A percentile compares a stretch with the other conserved stretches of the same genome.
Conservation (phyloP, 805 yeast genomes). For the Pichia kluyveri region DNA sequence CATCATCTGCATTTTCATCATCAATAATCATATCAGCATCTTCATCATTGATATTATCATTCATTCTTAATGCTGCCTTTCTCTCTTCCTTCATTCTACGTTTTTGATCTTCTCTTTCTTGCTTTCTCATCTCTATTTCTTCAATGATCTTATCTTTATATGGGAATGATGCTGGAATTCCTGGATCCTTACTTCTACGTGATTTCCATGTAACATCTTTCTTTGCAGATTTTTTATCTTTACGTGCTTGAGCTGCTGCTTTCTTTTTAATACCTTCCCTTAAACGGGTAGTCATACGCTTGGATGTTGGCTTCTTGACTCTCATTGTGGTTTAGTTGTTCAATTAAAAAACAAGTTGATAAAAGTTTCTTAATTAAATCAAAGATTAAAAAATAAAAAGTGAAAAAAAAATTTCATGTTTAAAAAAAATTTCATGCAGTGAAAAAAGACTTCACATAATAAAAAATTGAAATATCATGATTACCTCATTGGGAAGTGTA, state of each 20-base stretch:
- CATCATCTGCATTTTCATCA: conserved; percentile 29
- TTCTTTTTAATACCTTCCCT: conserved; percentile 95
- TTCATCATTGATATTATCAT: conserved; percentile 18
- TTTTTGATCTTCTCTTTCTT: conserved; percentile 46
- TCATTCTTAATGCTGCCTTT: conserved; percentile 23
- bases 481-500: no score
- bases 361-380: no score
- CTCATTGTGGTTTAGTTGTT: conserved; percentile 17
- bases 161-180: conserved; percentile 92
- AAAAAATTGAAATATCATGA: no score
- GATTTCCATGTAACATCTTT: conserved; percentile 94
- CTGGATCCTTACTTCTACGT: conserved; percentile 75
- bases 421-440: no score
- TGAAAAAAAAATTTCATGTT: no score
- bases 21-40: conserved; percentile 20
- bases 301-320: conserved; percentile 57
- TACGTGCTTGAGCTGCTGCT: conserved; percentile 84
- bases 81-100: conserved; percentile 40
- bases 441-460: no score
- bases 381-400: no score
- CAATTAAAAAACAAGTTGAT: no score
- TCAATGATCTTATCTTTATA: conserved; percentile 76
- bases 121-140: conserved; percentile 59
- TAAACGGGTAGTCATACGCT: conserved; percentile 86
- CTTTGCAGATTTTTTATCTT: conserved; percentile 73